A percentile compares a stretch with the other conserved stretches of the same genome.
phyloP scores from a whole-genome alignment of 768 basidiomycete species.

The Termitomyces sp. region DNA sequence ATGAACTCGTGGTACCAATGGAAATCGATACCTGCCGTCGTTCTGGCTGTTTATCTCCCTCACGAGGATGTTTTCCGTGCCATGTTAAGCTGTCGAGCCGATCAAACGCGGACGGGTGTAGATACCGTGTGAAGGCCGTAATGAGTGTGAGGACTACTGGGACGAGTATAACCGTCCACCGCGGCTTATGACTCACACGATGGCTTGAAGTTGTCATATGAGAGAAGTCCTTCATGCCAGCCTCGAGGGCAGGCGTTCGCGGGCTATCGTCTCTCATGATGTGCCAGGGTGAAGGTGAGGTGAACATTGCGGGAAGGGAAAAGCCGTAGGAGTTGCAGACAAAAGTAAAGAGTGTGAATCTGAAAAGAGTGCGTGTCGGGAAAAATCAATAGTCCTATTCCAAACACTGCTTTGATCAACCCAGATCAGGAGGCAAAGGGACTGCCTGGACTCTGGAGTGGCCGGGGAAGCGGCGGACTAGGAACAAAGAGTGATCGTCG shows the following conservation, averaged over 20 bases:
- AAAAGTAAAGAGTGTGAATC: constrained; percentile 16
- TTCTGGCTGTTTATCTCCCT: constrained; percentile 33
- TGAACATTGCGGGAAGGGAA: constrained; percentile 11
- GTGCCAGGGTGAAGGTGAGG: constrained; percentile 14
- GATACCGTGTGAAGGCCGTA: constrained; percentile 48
- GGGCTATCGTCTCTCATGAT: constrained; percentile 7
- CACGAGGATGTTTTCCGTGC: constrained; percentile 34
- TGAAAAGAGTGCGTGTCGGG: constrained; percentile 8
- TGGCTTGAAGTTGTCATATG: constrained; percentile 29
- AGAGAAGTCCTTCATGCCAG: constrained; percentile 8
- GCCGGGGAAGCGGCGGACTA: neutral
- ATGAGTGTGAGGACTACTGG: constrained; percentile 56
- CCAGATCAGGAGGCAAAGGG: constrained; percentile 6
- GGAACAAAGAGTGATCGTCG: neutral
- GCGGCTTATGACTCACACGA: constrained; percentile 39
- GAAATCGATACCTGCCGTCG: constrained; percentile 13
- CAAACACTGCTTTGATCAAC: constrained; percentile 12
- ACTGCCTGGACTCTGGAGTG: neutral
- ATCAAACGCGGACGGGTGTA: constrained; percentile 47
- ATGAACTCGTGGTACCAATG: constrained; percentile 10
- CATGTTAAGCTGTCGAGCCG: constrained; percentile 27
- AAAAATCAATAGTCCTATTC: constrained; percentile 7
- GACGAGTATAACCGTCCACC: constrained; percentile 52
- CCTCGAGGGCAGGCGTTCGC: constrained; percentile 12
- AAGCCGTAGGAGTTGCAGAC: neutral